Evolutionary conservation across 2,329 filamentous ascomycete genomes (phyloP).

Genomic region (Fusarium siculi): DNA sequence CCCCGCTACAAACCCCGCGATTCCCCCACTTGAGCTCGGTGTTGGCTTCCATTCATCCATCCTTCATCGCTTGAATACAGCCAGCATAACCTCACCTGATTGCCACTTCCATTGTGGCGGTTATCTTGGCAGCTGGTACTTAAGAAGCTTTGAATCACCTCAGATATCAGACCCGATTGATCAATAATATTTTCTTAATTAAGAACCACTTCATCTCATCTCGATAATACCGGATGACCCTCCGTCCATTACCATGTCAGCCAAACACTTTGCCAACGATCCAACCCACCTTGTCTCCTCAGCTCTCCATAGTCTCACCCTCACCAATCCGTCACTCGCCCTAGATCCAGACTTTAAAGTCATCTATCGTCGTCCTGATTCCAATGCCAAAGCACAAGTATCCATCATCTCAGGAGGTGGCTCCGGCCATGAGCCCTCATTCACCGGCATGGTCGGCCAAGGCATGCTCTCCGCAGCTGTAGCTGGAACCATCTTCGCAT

Average conservation of each 20-base stretch:
- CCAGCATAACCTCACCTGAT: constrained; percentile 9
- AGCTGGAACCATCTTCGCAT: constrained; percentile 88
- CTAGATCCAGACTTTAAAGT: constrained; percentile 86
- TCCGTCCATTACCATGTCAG: constrained; percentile 53
- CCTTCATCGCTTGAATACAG: constrained; percentile 3
- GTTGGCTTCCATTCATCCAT: neutral
- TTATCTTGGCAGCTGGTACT: constrained; percentile 4
- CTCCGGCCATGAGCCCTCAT: constrained; percentile 89
- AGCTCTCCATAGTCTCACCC: constrained; percentile 79
- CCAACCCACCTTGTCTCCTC: constrained; percentile 80
- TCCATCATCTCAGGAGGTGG: constrained; percentile 90
- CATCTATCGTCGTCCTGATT: constrained; percentile 74
- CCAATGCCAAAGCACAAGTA: constrained; percentile 68
- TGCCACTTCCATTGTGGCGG: neutral
- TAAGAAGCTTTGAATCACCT: neutral
- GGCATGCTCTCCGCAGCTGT: constrained; percentile 85
- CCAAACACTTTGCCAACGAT: constrained; percentile 92
- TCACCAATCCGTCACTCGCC: constrained; percentile 85
- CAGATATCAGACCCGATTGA: neutral
- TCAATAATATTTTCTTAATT: neutral
- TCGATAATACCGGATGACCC: neutral
- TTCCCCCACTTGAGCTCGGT: constrained; percentile 21
- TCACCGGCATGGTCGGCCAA: constrained; percentile 84
- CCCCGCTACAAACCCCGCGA: constrained; percentile 25
- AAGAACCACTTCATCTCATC: neutral